Base-by-base conservation (phyloP, 257 asterid genomes). In the Linderniella brevidens region DNA sequence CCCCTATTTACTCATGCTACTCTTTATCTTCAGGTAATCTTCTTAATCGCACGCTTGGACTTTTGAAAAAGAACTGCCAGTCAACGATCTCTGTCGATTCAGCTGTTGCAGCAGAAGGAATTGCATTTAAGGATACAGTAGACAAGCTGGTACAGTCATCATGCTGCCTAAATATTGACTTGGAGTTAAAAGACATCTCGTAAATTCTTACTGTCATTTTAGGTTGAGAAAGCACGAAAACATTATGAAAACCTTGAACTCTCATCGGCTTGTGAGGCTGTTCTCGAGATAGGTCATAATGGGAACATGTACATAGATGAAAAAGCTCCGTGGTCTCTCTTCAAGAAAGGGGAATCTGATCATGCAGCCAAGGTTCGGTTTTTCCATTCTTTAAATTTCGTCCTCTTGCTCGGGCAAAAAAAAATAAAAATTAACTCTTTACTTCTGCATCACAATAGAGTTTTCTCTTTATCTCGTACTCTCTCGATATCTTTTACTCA, bases 41-140 rank as follows among this genome's bases (percentile, higher is more conserved):
- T 68, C 94, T 88, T 44, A 88, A 85, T 53, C 98, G 96, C 25
- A 81, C 96, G 13, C 95, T 88, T 53, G 98, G 96, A 45, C 94
- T 88, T 52, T 58, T 84, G 72, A 73, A 74, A 60, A 88, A 88
- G 73, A 84, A 84, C 42, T 84, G 98, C 46, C 74, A 76, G 57
- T 88, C 98, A 42, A 73, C 79, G 32, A 63, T 88, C 64, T 50
- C 68, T 0, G 59, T 76, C 43, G 98, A 80, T 74, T 84, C 98
- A 62, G 53, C 62, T 57, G 58, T 63, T 67, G 94, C 96, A 3
- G 95, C 93, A 14, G 85, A 84, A 62, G 93, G 95, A 66, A 72
- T 61, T 58, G 17, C 62, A 37, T 68, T 78, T 63, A 74, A 70
- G 67, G 94, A 69, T 57, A 67, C 75, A 1, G 96, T 80, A 56